Percentiles rank a stretch among this genome's conserved stretches.
Evolutionary conservation across 2,329 filamentous ascomycete genomes (phyloP).

Genomic region (Metarhizium sp.): DNA sequence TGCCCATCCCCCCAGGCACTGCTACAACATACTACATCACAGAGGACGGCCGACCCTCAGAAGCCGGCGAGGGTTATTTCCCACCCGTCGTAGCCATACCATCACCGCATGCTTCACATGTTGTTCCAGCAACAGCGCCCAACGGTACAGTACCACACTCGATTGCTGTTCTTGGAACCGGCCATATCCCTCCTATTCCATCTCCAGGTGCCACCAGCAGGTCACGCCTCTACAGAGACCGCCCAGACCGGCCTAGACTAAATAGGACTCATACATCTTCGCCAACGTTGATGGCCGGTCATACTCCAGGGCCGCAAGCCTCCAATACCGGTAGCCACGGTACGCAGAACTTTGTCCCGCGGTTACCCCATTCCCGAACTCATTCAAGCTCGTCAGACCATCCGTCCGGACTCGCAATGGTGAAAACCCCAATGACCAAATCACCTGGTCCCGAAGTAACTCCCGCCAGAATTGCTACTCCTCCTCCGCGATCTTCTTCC

Average conservation of each 20-base stretch:
- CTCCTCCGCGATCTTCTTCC: conserved; percentile 37
- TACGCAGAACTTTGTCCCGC: conserved; percentile 25
- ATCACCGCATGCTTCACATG: conserved; percentile 30
- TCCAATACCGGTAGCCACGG: conserved; percentile 21
- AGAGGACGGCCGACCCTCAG: conserved; percentile 57
- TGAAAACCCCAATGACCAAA: conserved; percentile 41
- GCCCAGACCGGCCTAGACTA: conserved; percentile 50
- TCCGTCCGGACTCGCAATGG: conserved; percentile 29
- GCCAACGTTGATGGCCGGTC: conserved; percentile 47
- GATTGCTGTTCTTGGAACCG: conserved; percentile 73
- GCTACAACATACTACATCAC: conserved; percentile 42
- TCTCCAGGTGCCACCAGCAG: conserved; percentile 62
- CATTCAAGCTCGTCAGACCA: conserved; percentile 51
- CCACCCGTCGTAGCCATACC: conserved; percentile 50
- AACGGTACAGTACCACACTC: conserved; percentile 41
- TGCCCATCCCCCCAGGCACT: conserved; percentile 31
- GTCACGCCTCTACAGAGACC: conserved; percentile 44
- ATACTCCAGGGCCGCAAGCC: conserved; percentile 22
- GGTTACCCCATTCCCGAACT: conserved; percentile 43
- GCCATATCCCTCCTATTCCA: conserved; percentile 69
- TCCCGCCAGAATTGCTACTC: conserved; percentile 41
- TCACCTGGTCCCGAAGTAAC: conserved; percentile 41
- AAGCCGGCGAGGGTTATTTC: conserved; percentile 74
- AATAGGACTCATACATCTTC: conserved; percentile 71
- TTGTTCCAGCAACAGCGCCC: conserved; percentile 24